Evolutionary conservation across 208 protist species (phyloP), one percentile per base, ranked within the genome.

Genomic region (Angomonas ambiguus): DNA sequence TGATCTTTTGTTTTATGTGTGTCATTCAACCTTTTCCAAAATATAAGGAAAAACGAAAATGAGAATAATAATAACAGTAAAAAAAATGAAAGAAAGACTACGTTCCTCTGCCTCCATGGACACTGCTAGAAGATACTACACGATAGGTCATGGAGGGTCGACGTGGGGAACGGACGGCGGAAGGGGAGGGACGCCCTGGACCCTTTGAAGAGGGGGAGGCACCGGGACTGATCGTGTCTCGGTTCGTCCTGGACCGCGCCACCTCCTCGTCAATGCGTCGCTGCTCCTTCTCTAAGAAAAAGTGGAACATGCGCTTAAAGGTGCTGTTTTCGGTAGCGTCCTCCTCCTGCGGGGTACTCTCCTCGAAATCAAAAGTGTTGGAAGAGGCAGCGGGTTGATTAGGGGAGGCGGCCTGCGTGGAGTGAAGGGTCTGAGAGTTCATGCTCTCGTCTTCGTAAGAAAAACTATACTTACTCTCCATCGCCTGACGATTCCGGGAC

Each of bases 391-490:
- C 34, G 45, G 45, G 3, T 20, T 53, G 45, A n/a, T 5, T 18
- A 4, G 59, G 59, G 16, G 33, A 32, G 24, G 6, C 51, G 13
- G 58, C 32, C 45, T 49, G n/a, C 25, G 27, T 30, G 20, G 30
- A 25, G 60, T 55, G 38, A 13, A 74, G 28, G n/a, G 60, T 56
- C 20, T 38, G 22, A 2, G 38, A 32, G 55, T 79, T 80, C 63
- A 80, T 68, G 41, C 74, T 69, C 34, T 91, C 84, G 63, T 91
- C 84, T 51, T 80, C 74, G 67, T 77, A 85, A 13, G 71, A 82
- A 49, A 91, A 85, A 65, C 75, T 91, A 63, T 87, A 92, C 42
- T 82, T 85, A 64, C 77, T 82, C 71, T 92, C 83, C 62, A 91
- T 83, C 5, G 73, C 79, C 48, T 87, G 73, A 13, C 79, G 86